phyloP scores from a whole-genome alignment of 2,329 filamentous ascomycete genomes.

The Parascedosporium putredinis region DNA sequence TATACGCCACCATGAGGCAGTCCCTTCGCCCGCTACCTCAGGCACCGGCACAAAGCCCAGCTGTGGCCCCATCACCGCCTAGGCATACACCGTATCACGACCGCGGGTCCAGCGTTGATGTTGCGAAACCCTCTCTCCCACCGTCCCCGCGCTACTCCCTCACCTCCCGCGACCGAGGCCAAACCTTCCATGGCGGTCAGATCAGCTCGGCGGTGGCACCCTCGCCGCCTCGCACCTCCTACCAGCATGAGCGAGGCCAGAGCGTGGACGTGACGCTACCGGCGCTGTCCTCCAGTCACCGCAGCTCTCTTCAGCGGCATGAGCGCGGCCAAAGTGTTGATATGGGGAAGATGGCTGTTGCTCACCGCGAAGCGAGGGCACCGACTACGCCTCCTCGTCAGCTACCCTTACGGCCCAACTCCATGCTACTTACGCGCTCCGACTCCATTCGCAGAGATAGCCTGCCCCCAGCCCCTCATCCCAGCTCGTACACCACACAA shows the following conservation, averaged over 20 bases:
- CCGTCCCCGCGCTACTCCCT: neutral
- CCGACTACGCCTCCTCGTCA: slow-evolving; percentile 32
- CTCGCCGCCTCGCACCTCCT: slow-evolving; percentile 25
- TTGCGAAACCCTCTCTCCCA: slow-evolving; percentile 27
- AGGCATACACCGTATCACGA: slow-evolving; percentile 25
- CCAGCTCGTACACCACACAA: slow-evolving; percentile 24
- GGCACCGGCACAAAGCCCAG: slow-evolving; percentile 34
- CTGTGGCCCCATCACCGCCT: slow-evolving; percentile 11
- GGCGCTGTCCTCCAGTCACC: slow-evolving; percentile 30
- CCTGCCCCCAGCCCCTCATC: slow-evolving; percentile 20
- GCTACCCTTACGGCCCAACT: slow-evolving; percentile 41
- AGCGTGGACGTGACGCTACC: slow-evolving; percentile 52
- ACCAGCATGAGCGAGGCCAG: slow-evolving; percentile 46
- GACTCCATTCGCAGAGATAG: slow-evolving; percentile 37
- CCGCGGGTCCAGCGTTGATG: slow-evolving; percentile 55
- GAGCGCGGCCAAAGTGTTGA: slow-evolving; percentile 57
- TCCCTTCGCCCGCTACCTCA: slow-evolving; percentile 68
- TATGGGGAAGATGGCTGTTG: slow-evolving; percentile 41
- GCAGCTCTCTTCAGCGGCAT: slow-evolving; percentile 24
- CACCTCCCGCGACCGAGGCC: neutral
- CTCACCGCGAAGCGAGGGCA: slow-evolving; percentile 27
- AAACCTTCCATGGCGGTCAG: neutral
- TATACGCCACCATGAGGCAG: slow-evolving; percentile 63
- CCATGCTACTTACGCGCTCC: slow-evolving; percentile 48
- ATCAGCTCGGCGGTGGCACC: slow-evolving; percentile 30